Conservation (phyloP, 2,329 filamentous ascomycete genomes). For the Sporothrix luriei region DNA sequence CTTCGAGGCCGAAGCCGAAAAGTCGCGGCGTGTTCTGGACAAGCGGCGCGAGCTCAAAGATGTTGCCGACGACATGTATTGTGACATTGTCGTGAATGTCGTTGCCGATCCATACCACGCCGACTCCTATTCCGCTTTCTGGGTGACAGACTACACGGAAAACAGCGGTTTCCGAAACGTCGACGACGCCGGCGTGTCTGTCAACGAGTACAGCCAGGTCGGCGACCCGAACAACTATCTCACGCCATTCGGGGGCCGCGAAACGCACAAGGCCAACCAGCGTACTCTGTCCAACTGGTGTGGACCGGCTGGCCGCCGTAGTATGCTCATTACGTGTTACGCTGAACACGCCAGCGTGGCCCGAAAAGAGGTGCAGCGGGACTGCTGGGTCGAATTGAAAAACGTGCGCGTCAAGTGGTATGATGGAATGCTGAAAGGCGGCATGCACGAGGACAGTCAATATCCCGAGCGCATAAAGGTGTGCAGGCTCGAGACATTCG, state of each 20-base stretch:
- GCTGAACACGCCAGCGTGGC: constrained; percentile 66
- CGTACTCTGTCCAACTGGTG: constrained; percentile 54
- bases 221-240: constrained; percentile 55
- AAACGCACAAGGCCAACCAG: not conserved
- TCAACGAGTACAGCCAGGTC: constrained; percentile 52
- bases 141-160: constrained; percentile 80
- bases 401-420: constrained; percentile 73
- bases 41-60: constrained; percentile 70
- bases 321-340: constrained; percentile 71
- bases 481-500: constrained; percentile 33
- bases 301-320: constrained; percentile 73
- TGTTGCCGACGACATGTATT: constrained; percentile 58
- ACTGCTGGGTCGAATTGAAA: constrained; percentile 64
- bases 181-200: constrained; percentile 38
- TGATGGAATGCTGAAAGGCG: constrained; percentile 67
- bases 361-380: constrained; percentile 56
- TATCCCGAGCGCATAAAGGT: not conserved
- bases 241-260: constrained; percentile 34
- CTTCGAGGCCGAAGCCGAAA: constrained; percentile 47
- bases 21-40: constrained; percentile 50
- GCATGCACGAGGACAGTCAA: constrained; percentile 62
- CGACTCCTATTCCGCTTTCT: constrained; percentile 59
- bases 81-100: constrained; percentile 72
- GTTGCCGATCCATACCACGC: constrained; percentile 54
- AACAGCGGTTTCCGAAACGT: constrained; percentile 66